Evolutionary conservation across 768 basidiomycete genomes (phyloP).

Genomic region (Tephrocybe sp.): DNA sequence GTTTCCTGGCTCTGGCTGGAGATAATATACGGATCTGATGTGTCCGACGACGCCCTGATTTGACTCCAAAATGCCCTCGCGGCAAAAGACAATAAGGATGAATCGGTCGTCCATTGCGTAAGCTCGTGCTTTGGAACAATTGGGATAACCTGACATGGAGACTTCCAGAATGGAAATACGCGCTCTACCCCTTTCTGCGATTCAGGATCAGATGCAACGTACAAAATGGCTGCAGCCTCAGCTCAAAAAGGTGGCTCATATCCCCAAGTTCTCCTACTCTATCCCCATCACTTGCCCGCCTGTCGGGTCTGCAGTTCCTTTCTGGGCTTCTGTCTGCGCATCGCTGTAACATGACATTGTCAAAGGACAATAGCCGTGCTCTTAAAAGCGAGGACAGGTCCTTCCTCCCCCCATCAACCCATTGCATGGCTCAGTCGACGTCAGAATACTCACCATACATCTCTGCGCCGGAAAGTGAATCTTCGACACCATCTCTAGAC

Average conservation of each 20-base stretch:
- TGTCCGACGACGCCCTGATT: neutral
- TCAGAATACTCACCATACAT: slow-evolving; percentile 7
- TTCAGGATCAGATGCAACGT: slow-evolving; percentile 16
- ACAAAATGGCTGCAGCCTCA: slow-evolving; percentile 11
- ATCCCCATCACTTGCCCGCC: slow-evolving; percentile 18
- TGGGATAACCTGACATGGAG: slow-evolving; percentile 19
- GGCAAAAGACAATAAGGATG: slow-evolving; percentile 44
- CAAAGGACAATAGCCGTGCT: slow-evolving; percentile 30
- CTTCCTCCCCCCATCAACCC: slow-evolving; percentile 27
- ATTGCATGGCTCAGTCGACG: slow-evolving; percentile 25
- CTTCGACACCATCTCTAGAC: slow-evolving; percentile 42
- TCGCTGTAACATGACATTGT: slow-evolving; percentile 23
- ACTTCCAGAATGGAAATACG: slow-evolving; percentile 10
- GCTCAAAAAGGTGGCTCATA: slow-evolving; percentile 13
- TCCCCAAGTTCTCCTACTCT: slow-evolving; percentile 18
- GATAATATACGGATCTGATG: slow-evolving; percentile 17
- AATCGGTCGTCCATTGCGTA: slow-evolving; percentile 25
- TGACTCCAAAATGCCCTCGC: slow-evolving; percentile 15
- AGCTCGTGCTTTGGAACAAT: slow-evolving; percentile 35
- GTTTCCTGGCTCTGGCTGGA: neutral
- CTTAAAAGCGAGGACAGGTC: neutral
- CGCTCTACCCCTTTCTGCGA: slow-evolving; percentile 17
- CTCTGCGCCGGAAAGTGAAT: slow-evolving; percentile 27
- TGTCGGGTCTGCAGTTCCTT: slow-evolving; percentile 32
- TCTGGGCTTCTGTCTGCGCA: slow-evolving; percentile 18